phyloP scores from a whole-genome alignment of 129 eudicot genomes.

The Sambucus nigra region DNA sequence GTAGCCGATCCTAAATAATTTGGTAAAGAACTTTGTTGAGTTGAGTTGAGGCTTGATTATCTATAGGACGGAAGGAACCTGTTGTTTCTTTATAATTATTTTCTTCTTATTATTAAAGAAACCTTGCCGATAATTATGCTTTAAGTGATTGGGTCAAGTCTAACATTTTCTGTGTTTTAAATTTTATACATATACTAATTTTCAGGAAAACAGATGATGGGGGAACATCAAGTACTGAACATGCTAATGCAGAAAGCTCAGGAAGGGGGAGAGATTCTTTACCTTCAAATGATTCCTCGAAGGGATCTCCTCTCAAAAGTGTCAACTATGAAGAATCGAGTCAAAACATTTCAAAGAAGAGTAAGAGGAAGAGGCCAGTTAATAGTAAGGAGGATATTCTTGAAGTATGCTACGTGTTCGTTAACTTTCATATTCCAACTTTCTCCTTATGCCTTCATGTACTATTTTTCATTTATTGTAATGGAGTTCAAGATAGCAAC shows the following conservation, averaged over 20 bases:
- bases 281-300: slow-evolving; percentile 22
- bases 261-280: slow-evolving; percentile 22
- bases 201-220: slow-evolving; percentile 20
- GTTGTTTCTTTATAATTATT: no score
- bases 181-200: slow-evolving; percentile 3
- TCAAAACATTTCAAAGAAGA: slow-evolving; percentile 15
- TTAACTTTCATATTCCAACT: background rate
- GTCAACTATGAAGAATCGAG: slow-evolving; percentile 14
- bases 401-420: slow-evolving; percentile 23
- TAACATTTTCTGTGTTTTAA: background rate
- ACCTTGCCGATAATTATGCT: background rate
- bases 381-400: slow-evolving; percentile 10
- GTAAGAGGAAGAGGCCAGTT: slow-evolving; percentile 23
- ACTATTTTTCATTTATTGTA: background rate
- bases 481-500: background rate
- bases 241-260: slow-evolving; percentile 14
- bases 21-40: no score
- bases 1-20: no score
- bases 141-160: background rate
- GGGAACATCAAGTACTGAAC: slow-evolving; percentile 13
- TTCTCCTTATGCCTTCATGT: background rate
- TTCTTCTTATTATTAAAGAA: background rate
- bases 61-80: no score
- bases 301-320: slow-evolving; percentile 12
- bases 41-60: no score